These are phyloP conservation scores for Neurospora sp. DNA, from an alignment of 495 filamentous ascomycete genomes.

Conservation along the genomic window DNA sequence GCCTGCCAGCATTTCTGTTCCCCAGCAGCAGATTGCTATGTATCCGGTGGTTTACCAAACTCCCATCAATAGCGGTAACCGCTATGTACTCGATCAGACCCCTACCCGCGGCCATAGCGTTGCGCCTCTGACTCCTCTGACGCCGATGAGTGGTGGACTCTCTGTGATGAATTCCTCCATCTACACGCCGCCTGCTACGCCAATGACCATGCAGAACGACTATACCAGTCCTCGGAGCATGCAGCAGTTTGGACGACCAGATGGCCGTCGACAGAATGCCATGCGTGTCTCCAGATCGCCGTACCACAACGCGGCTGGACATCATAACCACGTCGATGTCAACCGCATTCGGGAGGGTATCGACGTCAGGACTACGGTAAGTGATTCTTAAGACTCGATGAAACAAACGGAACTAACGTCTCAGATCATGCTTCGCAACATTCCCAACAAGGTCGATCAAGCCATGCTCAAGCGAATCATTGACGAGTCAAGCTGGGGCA, in stretches of 20 bases:
- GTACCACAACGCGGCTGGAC: constrained; percentile 31
- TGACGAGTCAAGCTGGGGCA: constrained; percentile 65
- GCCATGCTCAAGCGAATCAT: constrained; percentile 70
- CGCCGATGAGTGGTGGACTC: constrained; percentile 10
- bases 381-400: constrained; percentile 11
- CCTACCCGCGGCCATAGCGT: constrained; percentile 20
- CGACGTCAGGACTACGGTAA: constrained; percentile 65
- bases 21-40: constrained; percentile 17
- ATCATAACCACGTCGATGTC: constrained; percentile 59
- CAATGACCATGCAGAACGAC: constrained; percentile 18
- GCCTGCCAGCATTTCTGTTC: constrained; percentile 7
- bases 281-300: constrained; percentile 29
- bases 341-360: constrained; percentile 52
- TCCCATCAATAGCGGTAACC: constrained; percentile 11
- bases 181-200: constrained; percentile 25
- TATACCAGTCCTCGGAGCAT: constrained; percentile 22
- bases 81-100: constrained; percentile 28
- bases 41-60: constrained; percentile 27
- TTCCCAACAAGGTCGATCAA: constrained; percentile 82
- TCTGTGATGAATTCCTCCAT: constrained; percentile 17
- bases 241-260: constrained; percentile 16
- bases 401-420: constrained; percentile 2
- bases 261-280: constrained; percentile 31
- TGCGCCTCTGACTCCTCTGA: constrained; percentile 9
- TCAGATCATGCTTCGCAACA: constrained; percentile 92